Conservation (phyloP, 139 green algal genomes). For the Trebouxia sp. region DNA sequence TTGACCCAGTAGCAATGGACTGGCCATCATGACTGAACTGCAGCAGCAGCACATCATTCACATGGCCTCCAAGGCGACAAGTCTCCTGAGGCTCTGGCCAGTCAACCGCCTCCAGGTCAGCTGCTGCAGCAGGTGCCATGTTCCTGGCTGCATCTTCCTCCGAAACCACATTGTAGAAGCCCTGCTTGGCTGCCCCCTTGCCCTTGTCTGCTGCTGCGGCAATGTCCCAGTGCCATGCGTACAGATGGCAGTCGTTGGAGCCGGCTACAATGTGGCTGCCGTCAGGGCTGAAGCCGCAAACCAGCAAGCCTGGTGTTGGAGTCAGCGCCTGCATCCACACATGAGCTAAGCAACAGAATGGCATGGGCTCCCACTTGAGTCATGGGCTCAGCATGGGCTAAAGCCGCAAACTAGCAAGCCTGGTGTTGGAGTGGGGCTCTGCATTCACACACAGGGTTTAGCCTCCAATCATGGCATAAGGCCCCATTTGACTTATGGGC, state of each 20-base stretch:
- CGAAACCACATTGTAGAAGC: conserved; percentile 17
- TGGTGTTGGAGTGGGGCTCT: not conserved
- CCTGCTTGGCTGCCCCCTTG: conserved; percentile 16
- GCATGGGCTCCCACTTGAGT: too few species aligned
- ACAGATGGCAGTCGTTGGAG: conserved; percentile 58
- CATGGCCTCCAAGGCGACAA: conserved; percentile 58
- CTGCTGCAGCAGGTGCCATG: not conserved
- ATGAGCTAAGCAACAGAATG: too few species aligned
- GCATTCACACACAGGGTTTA: not conserved
- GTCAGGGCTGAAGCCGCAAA: conserved; percentile 67
- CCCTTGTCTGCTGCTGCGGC: not conserved
- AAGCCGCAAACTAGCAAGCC: conserved; percentile 73
- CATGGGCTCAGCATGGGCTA: too few species aligned
- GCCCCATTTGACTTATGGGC: too few species aligned
- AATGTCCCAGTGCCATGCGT: conserved; percentile 72
- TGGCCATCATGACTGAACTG: conserved; percentile 63
- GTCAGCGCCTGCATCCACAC: conserved; percentile 1
- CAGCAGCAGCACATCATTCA: conserved; percentile 67
- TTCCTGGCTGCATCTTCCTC: not conserved
- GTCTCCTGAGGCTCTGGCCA: conserved; percentile 37
- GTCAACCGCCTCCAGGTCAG: not conserved
- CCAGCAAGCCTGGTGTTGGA: conserved; percentile 46
- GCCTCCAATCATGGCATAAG: too few species aligned
- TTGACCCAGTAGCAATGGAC: conserved; percentile 67
- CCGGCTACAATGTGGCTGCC: conserved; percentile 70